phyloP scores from a whole-genome alignment of 768 basidiomycete genomes.

The Panaeolus cyanescens region DNA sequence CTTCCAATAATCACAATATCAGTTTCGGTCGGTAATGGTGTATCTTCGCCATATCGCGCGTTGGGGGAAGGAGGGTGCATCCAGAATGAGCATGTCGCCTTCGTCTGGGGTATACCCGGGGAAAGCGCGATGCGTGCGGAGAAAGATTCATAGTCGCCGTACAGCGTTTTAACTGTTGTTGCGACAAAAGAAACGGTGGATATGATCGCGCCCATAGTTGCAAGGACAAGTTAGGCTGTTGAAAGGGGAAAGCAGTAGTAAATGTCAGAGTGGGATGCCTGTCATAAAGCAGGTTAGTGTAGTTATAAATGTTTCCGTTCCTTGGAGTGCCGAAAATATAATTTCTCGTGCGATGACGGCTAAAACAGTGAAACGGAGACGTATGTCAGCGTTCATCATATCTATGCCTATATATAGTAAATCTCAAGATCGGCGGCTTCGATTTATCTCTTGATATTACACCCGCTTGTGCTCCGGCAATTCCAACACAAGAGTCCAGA shows the following conservation, averaged over 20 bases:
- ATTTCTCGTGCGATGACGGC: not conserved
- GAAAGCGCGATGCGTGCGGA: slow-evolving; percentile 32
- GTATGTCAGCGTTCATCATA: slow-evolving; percentile 1
- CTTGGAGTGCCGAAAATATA: not conserved
- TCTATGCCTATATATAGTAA: not conserved
- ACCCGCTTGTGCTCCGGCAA: not conserved
- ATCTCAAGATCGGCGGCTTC: not conserved
- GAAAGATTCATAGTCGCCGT: slow-evolving; percentile 21
- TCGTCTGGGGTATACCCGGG: slow-evolving; percentile 58
- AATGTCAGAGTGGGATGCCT: not conserved
- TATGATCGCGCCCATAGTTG: slow-evolving; percentile 20
- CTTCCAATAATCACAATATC: slow-evolving; percentile 77
- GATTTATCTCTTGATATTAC: not conserved
- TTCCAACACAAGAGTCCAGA: too few relatives aligned
- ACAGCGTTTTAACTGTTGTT: slow-evolving; percentile 16
- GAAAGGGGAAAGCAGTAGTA: not conserved
- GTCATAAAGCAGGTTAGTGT: not conserved
- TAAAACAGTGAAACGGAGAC: not conserved
- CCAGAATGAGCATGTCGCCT: slow-evolving; percentile 68
- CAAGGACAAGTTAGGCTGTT: not conserved
- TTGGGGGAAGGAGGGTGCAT: slow-evolving; percentile 52
- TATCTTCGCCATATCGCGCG: slow-evolving; percentile 31
- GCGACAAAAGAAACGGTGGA: slow-evolving; percentile 16
- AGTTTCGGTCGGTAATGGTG: slow-evolving; percentile 43
- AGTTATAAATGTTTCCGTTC: not conserved